A percentile compares a stretch with the other conserved stretches of the same genome.
These are phyloP conservation scores for Glycine soja DNA, from an alignment of 306 rosid species.

Conservation along the genomic window DNA sequence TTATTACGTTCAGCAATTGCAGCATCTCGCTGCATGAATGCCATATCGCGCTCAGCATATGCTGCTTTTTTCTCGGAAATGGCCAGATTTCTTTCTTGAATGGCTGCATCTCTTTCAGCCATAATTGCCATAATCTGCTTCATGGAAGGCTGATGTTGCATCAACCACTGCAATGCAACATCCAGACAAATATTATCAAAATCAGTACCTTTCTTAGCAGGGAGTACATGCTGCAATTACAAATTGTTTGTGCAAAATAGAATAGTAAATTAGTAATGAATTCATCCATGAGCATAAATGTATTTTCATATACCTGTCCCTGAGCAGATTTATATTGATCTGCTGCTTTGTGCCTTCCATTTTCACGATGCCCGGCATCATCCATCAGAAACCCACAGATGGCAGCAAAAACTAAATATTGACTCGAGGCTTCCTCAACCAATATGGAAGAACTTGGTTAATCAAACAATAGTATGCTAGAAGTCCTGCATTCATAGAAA, in stretches of 20 bases:
- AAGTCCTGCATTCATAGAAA: constrained; percentile 48
- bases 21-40: constrained; percentile 84
- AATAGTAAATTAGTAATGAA: constrained; percentile 15
- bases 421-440: constrained; percentile 39
- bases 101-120: constrained; percentile 95
- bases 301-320: constrained; percentile 73
- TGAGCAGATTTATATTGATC: constrained; percentile 90
- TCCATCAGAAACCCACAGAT: constrained; percentile 70
- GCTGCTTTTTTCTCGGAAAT: constrained; percentile 93
- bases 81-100: constrained; percentile 92
- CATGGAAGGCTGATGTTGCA: constrained; percentile 97
- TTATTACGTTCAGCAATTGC: constrained; percentile 88
- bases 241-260: neutral
- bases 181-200: constrained; percentile 21
- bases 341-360: constrained; percentile 87
- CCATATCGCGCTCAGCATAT: constrained; percentile 91
- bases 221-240: constrained; percentile 1
- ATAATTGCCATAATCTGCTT: constrained; percentile 92
- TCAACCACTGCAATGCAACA: constrained; percentile 80
- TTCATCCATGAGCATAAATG: neutral
- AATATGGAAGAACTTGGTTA: constrained; percentile 30
- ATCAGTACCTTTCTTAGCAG: neutral
- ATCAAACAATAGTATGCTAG: constrained; percentile 42
- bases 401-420: constrained; percentile 47
- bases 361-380: constrained; percentile 88